Evolutionary conservation across 169 alveolate species (phyloP).

Genomic region (Cryptosporidium felis): DNA sequence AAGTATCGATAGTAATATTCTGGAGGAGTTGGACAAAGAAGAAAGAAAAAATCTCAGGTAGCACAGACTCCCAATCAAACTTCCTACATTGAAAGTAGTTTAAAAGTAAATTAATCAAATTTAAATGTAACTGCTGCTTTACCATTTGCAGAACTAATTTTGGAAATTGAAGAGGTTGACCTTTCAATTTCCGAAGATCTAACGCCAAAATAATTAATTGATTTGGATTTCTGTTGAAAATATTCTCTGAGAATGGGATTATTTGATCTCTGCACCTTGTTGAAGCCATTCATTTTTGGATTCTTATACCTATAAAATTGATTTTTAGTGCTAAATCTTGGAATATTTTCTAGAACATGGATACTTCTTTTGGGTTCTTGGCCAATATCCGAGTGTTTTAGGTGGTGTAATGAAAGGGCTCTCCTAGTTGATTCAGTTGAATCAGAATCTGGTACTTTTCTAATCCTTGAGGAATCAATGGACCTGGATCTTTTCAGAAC

Average conservation of each 20-base stretch:
- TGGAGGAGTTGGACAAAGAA: neutral
- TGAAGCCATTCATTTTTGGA: neutral
- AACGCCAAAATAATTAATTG: too few species aligned
- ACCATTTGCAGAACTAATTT: neutral
- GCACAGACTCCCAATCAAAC: neutral
- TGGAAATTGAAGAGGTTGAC: neutral
- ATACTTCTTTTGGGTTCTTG: neutral
- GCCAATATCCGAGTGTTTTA: neutral
- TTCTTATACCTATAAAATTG: neutral
- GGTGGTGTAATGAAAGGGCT: neutral
- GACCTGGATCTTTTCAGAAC: constrained; percentile 9
- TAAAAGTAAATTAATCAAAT: neutral
- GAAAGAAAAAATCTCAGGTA: neutral
- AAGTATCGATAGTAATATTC: neutral
- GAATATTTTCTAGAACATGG: neutral
- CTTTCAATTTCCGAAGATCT: too few species aligned
- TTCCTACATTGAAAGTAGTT: neutral
- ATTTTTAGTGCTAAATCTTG: neutral
- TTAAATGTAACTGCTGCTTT: neutral
- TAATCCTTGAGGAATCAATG: neutral
- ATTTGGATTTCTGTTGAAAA: neutral
- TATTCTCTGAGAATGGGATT: constrained; percentile 20
- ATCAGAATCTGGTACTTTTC: neutral
- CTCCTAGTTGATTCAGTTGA: neutral
- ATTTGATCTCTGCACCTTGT: neutral